phyloP scores from a whole-genome alignment of 140 eudicot species.

The Oenanthe javanica region DNA sequence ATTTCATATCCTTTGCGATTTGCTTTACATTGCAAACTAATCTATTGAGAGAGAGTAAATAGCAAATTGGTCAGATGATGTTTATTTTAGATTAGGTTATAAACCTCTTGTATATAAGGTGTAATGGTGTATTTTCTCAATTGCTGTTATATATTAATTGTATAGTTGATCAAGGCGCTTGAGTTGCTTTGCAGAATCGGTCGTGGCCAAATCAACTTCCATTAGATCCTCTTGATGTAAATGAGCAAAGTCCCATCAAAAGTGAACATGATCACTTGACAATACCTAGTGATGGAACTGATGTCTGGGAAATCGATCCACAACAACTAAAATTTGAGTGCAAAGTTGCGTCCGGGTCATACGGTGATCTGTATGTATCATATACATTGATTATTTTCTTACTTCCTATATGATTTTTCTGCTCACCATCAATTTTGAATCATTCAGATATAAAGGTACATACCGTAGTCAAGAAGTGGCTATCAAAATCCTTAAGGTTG shows the following conservation, averaged over 20 bases:
- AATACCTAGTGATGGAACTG: conserved; percentile 39
- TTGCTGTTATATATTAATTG: not conserved
- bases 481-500: conserved; percentile 62
- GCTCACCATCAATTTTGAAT: not conserved
- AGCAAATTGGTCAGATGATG: too few species aligned
- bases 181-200: not conserved
- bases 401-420: not conserved
- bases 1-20: not conserved
- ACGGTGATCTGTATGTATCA: conserved; percentile 61
- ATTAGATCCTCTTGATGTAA: not conserved
- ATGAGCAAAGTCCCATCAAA: conserved; percentile 17
- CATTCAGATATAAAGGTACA: conserved; percentile 66
- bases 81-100: not conserved
- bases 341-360: conserved; percentile 60
- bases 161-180: not conserved
- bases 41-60: not conserved
- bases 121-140: not conserved
- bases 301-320: conserved; percentile 82
- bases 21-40: not conserved
- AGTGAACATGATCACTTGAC: conserved; percentile 23
- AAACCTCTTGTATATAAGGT: not conserved
- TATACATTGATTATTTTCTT: not conserved
- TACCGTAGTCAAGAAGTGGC: conserved; percentile 78
- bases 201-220: conserved; percentile 17
- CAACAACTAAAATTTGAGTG: conserved; percentile 41